These are phyloP conservation scores for Botrytis byssoidea DNA, from an alignment of 2,329 filamentous ascomycete species.

Conservation along the genomic window DNA sequence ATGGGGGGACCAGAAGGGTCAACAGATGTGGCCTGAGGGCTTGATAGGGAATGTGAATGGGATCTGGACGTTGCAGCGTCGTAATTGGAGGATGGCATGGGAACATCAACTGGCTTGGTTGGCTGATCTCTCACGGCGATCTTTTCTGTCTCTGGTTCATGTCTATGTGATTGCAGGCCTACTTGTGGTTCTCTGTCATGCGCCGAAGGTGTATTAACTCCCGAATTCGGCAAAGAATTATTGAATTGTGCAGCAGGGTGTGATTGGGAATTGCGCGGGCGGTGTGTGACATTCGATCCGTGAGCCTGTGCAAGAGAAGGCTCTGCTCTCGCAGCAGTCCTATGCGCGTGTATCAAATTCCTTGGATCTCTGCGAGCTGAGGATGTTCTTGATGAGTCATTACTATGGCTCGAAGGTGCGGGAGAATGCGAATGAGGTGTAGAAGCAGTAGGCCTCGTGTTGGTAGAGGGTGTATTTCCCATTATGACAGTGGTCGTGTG, in stretches of 20 bases:
- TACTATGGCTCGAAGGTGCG: slow-evolving; percentile 34
- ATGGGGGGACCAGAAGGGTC: slow-evolving; percentile 49
- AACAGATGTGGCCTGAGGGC: slow-evolving; percentile 45
- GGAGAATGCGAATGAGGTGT: slow-evolving; percentile 33
- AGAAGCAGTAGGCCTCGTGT: slow-evolving; percentile 42
- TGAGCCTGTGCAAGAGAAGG: slow-evolving; percentile 58
- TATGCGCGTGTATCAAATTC: slow-evolving; percentile 55
- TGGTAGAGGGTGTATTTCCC: slow-evolving; percentile 48
- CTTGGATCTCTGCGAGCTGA: slow-evolving; percentile 44
- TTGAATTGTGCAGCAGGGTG: slow-evolving; percentile 26
- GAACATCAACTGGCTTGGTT: slow-evolving; percentile 59
- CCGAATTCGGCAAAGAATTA: slow-evolving; percentile 29
- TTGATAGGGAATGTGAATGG: slow-evolving; percentile 29
- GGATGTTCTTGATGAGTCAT: slow-evolving; percentile 34
- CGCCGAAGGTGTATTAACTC: slow-evolving; percentile 26
- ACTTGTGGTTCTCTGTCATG: slow-evolving; percentile 31
- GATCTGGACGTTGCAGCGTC: slow-evolving; percentile 34
- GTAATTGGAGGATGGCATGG: slow-evolving; percentile 32
- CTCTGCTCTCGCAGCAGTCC: slow-evolving; percentile 59
- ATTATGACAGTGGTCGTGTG: slow-evolving; percentile 38
- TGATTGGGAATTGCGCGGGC: slow-evolving; percentile 34
- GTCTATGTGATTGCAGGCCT: slow-evolving; percentile 27
- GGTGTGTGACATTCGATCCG: slow-evolving; percentile 37
- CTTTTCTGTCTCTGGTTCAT: slow-evolving; percentile 38
- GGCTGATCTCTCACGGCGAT: slow-evolving; percentile 43